These are phyloP conservation scores for Boletus tylopilopsis DNA, from an alignment of 768 basidiomycete genomes.

Conservation along the genomic window DNA sequence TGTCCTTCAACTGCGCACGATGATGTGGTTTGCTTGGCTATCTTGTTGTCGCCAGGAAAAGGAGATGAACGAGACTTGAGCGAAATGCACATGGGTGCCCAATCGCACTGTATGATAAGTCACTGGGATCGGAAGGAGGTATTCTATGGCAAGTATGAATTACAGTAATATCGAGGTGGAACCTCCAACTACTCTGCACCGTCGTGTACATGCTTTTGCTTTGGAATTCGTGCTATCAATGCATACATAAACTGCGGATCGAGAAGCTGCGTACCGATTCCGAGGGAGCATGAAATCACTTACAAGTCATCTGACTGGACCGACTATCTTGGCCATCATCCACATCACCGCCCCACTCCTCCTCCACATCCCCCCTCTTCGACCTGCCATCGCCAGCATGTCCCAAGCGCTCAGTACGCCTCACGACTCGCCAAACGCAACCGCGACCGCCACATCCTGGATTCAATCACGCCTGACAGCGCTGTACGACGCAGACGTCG, in stretches of 20 bases:
- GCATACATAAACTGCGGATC: no score
- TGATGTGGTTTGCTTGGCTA: slow-evolving; percentile 94
- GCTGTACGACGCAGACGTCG: slow-evolving; percentile 21
- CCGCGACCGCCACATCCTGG: no score
- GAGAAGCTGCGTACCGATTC: no score
- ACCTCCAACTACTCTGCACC: slow-evolving; percentile 17
- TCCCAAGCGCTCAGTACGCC: background rate
- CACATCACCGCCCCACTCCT: background rate
- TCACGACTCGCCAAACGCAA: background rate
- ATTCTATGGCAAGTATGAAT: slow-evolving; percentile 25
- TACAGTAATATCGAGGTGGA: slow-evolving; percentile 31
- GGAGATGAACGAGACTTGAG: slow-evolving; percentile 33
- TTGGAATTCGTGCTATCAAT: slow-evolving; percentile 13
- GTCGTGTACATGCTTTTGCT: slow-evolving; percentile 26
- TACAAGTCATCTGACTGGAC: background rate
- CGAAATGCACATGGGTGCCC: background rate
- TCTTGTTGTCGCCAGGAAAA: slow-evolving; percentile 55
- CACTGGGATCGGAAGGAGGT: slow-evolving; percentile 14
- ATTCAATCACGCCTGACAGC: slow-evolving; percentile 25
- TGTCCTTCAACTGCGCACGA: slow-evolving; percentile 83
- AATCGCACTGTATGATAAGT: slow-evolving; percentile 20
- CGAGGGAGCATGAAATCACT: no score
- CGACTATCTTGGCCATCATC: slow-evolving; percentile 1
- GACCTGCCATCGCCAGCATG: background rate
- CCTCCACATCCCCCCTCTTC: background rate